Conservation (phyloP, 2,329 filamentous ascomycete species). For the Colletotrichum sojae region DNA sequence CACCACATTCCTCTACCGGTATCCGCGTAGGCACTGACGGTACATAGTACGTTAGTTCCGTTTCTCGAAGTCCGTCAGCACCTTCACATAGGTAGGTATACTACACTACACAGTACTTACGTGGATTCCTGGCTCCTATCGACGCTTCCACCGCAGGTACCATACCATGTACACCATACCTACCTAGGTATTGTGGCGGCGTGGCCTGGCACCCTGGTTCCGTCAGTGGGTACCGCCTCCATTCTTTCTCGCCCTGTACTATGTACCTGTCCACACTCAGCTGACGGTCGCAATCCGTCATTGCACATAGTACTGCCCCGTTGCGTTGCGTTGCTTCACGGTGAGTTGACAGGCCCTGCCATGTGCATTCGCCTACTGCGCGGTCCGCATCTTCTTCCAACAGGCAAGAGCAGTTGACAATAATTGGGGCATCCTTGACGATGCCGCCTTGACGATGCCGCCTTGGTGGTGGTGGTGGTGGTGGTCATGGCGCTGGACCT, state of each 20-base stretch:
- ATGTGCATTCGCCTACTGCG: slow-evolving; percentile 16
- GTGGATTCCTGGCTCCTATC: too few species aligned
- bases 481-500: slow-evolving; percentile 37
- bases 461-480: slow-evolving; percentile 45
- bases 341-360: slow-evolving; percentile 5
- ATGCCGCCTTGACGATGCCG: slow-evolving; percentile 58
- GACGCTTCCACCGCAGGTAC: too few species aligned
- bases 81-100: background rate
- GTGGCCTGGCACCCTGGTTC: too few species aligned
- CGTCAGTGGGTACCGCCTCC: too few species aligned
- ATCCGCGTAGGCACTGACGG: slow-evolving; percentile 5
- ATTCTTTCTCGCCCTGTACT: too few species aligned
- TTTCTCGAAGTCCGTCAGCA: background rate
- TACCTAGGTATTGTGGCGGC: too few species aligned
- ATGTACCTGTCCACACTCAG: too few species aligned
- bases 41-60: background rate
- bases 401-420: slow-evolving; percentile 15
- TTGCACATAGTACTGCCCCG: too few species aligned
- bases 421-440: slow-evolving; percentile 40
- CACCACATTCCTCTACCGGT: slow-evolving; percentile 19
- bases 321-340: too few species aligned
- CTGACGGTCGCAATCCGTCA: too few species aligned
- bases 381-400: slow-evolving; percentile 15
- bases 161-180: too few species aligned
- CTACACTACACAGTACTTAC: too few species aligned